Evolutionary conservation across 257 asterid species (phyloP).

Genomic region (Handroanthus guayacan): DNA sequence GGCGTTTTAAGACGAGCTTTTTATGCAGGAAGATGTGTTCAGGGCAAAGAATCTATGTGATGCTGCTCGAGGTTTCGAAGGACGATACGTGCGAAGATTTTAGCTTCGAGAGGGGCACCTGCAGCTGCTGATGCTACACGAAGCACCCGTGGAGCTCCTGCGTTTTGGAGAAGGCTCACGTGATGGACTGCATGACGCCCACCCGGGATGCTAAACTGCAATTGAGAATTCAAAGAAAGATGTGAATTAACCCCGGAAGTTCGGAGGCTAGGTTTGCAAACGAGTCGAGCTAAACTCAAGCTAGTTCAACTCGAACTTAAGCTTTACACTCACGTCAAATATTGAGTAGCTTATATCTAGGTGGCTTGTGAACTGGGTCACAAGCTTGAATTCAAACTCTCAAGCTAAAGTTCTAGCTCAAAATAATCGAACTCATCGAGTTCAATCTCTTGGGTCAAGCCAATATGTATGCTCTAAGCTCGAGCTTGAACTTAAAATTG

Average conservation of each 20-base stretch:
- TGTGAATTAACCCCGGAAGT: not conserved
- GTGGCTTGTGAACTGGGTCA: no score
- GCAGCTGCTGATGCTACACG: conserved; percentile 83
- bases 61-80: conserved; percentile 84
- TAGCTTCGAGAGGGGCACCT: conserved; percentile 73
- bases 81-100: conserved; percentile 78
- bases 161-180: conserved; percentile 65
- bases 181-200: conserved; percentile 78
- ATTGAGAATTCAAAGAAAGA: not conserved
- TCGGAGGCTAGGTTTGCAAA: no score
- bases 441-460: no score
- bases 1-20: not conserved
- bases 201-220: conserved; percentile 76
- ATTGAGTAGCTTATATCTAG: no score
- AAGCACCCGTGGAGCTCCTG: conserved; percentile 74
- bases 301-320: no score
- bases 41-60: conserved; percentile 45
- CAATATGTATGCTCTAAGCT: no score
- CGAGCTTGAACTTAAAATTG: no score
- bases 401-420: no score
- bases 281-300: no score
- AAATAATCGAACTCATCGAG: no score
- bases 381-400: no score
- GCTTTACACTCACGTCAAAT: no score
- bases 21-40: conserved; percentile 36